These are phyloP conservation scores for Aspergillus nidulans DNA, from an alignment of 495 filamentous ascomycete genomes.

Conservation along the genomic window DNA sequence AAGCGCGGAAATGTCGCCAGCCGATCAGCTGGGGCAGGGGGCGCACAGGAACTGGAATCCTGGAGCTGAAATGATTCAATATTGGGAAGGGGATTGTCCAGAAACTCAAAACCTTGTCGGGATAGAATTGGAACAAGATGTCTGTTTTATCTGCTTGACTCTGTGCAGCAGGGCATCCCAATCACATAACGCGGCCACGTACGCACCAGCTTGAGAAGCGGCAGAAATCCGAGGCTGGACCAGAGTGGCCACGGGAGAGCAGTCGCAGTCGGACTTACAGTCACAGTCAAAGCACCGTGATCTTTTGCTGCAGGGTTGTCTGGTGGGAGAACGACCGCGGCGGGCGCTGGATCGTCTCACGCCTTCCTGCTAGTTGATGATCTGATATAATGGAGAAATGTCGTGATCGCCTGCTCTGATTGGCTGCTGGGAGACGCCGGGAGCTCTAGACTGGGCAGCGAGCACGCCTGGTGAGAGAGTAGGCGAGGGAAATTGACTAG, in stretches of 20 bases:
- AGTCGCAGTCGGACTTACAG: constrained; percentile 10
- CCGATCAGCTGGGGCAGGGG: constrained; percentile 24
- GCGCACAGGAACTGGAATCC: constrained; percentile 1
- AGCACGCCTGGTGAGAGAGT: no score
- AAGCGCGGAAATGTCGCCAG: constrained; percentile 18
- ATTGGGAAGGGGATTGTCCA: constrained; percentile 15
- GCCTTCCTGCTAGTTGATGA: constrained; percentile 35
- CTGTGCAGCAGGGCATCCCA: constrained; percentile 11
- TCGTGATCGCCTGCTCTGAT: constrained; percentile 42
- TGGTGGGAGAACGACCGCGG: background rate
- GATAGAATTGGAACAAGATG: constrained; percentile 20
- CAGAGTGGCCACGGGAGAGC: constrained; percentile 1
- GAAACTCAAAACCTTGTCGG: constrained; percentile 14
- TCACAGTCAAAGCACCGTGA: constrained; percentile 2
- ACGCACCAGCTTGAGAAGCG: constrained; percentile 15
- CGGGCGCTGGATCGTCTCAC: constrained; percentile 19
- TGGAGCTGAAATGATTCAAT: background rate
- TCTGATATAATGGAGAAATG: constrained; percentile 51
- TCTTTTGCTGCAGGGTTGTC: background rate
- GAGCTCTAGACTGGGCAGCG: background rate
- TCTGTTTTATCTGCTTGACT: constrained; percentile 18
- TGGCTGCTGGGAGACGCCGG: constrained; percentile 17
- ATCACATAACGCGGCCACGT: constrained; percentile 35
- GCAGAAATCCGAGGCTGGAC: constrained; percentile 9
- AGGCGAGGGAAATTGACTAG: no score